Evolutionary conservation across 345 rosid species (phyloP), one percentile per base, ranked within the genome.

Genomic region (Carallia brachiata): DNA sequence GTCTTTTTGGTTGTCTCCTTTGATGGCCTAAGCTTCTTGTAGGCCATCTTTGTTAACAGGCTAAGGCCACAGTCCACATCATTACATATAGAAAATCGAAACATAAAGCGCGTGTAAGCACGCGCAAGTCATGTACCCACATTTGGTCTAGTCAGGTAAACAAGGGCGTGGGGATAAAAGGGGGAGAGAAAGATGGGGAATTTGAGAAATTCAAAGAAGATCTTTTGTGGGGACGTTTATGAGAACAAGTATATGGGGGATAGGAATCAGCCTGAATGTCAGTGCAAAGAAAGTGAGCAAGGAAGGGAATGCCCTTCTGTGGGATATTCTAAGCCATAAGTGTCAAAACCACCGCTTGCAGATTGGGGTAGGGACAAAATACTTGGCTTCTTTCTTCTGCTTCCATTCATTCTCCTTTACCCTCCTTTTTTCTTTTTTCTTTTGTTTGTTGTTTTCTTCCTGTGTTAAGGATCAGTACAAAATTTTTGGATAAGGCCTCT

Each of bases 251-350:
- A 15, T 2, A 10, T 15, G 58, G 48, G 63, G 27, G n/a, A 57
- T 30, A 19, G 36, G 75, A 75, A 80, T 73, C 82, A 52, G 40
- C 77, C 62, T 78, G 48, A 75, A 73, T 47, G 17, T 70, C 9
- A 61, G 81, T 68, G 84, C 74, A 28, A 30, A 16, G 48, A 73
- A 70, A 52, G 30, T 10, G 18, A 19, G 8, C 36, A n/a, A 15
- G 28, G 28, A 56, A 23, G 5, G 56, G 10, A 5, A 6, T 36
- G 28, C 6, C 18, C 36, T 39, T 32, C 13, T 2, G 15, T 9
- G 56, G 31, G 60, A 60, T 58, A 61, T 55, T 66, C 67, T 53
- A 39, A 10, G 23, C 31, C 12, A 10, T 18, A 28, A 28, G 36
- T 16, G 0, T 5, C 31, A 36, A 19, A 54, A 7, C 71, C 10